Evolutionary conservation across 2,329 filamentous ascomycete species (phyloP).

Genomic region (Venturia effusa): DNA sequence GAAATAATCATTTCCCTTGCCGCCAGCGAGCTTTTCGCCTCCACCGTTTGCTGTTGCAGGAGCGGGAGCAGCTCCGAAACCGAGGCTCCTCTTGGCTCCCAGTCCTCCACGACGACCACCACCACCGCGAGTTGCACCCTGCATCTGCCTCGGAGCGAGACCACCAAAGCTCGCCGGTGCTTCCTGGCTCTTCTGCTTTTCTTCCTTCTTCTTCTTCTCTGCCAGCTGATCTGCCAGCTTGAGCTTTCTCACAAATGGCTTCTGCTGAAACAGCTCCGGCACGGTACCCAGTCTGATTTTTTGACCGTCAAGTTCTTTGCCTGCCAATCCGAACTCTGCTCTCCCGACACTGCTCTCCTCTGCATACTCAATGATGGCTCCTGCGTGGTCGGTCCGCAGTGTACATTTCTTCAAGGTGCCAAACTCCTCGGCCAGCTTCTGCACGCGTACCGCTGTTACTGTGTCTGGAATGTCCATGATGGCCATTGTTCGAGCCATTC

Average conservation of each 20-base stretch:
- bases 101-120: constrained; percentile 6
- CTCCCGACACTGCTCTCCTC: constrained; percentile 9
- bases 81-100: constrained; percentile 1
- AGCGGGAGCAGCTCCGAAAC: not conserved
- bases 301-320: constrained; percentile 8
- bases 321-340: constrained; percentile 6
- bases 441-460: constrained; percentile 76
- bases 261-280: constrained; percentile 10
- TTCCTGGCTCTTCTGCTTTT: not conserved
- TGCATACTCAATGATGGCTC: constrained; percentile 73
- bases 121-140: not conserved
- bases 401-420: constrained; percentile 66
- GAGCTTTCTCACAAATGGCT: not conserved
- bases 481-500: constrained; percentile 58
- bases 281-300: constrained; percentile 7
- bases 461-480: constrained; percentile 85
- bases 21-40: constrained; percentile 6
- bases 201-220: constrained; percentile 7
- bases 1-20: constrained; percentile 11
- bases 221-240: constrained; percentile 4
- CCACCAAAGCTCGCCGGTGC: not conserved
- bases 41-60: not conserved
- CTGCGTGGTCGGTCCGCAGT: constrained; percentile 70
- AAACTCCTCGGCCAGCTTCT: constrained; percentile 57
- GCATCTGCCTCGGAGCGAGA: constrained; percentile 1